These are phyloP conservation scores for Triadica sebifera DNA, from an alignment of 345 rosid species.

Conservation along the genomic window DNA sequence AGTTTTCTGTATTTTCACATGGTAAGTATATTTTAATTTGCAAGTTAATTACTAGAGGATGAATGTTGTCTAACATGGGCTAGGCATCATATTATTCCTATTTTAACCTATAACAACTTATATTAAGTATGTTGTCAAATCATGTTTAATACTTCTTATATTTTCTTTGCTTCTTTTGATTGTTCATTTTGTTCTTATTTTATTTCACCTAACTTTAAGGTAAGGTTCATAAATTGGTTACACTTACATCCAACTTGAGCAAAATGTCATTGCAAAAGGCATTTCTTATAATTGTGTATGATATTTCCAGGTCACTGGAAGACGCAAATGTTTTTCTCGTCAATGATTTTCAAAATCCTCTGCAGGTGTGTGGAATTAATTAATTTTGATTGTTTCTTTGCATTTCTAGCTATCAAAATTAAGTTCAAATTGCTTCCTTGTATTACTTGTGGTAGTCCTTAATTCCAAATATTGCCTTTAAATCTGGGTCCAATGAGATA, in stretches of 20 bases:
- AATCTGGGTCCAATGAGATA: not conserved
- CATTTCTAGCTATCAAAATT: too few relatives aligned
- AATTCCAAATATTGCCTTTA: slow-evolving; percentile 7
- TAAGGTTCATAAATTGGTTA: slow-evolving; percentile 1
- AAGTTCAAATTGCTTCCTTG: not conserved
- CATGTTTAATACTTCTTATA: not conserved
- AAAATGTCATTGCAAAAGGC: slow-evolving; percentile 5
- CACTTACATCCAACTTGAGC: slow-evolving; percentile 10
- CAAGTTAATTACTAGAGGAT: not conserved
- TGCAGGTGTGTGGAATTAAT: slow-evolving; percentile 56
- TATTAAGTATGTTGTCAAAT: not conserved
- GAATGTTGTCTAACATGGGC: not conserved
- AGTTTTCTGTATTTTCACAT: not conserved
- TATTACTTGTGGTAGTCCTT: not conserved
- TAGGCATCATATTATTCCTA: not conserved
- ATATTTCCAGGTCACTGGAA: slow-evolving; percentile 70
- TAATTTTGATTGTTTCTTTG: not conserved
- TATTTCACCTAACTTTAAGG: not conserved
- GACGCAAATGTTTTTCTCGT: slow-evolving; percentile 89
- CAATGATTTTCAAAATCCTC: slow-evolving; percentile 82
- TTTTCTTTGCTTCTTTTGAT: not conserved
- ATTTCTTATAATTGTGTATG: slow-evolving; percentile 18
- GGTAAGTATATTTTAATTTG: not conserved
- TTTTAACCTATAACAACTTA: not conserved
- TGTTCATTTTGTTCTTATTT: slow-evolving; percentile 1